Conservation (phyloP, 1,139 yeast genomes). For the Nakaseomyces delphensis region DNA sequence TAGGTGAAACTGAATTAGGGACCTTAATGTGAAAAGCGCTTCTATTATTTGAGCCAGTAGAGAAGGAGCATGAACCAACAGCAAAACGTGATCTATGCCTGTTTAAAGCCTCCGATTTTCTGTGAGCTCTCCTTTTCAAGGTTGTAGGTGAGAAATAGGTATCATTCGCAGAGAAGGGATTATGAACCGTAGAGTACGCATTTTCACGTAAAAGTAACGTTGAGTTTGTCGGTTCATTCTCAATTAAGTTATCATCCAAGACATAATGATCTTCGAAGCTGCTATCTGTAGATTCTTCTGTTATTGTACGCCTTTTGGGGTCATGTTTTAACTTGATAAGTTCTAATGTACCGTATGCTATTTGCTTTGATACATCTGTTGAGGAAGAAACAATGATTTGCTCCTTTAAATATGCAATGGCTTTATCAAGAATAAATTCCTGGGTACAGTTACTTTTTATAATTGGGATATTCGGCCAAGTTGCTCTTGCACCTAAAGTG, state of each 20-base stretch:
- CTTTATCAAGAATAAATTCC: conserved; percentile 77
- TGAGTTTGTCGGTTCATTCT: conserved; percentile 8
- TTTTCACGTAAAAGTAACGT: conserved; percentile 7
- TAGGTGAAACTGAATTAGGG: conserved; percentile 1
- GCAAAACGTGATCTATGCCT: conserved; percentile 2
- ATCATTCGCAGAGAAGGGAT: conserved; percentile 2
- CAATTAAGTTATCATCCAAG: conserved; percentile 13
- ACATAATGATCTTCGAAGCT: conserved; percentile 7
- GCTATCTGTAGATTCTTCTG: not conserved
- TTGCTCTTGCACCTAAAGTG: conserved; percentile 78
- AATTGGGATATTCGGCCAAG: conserved; percentile 85
- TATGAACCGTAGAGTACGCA: conserved; percentile 1
- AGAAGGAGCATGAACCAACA: conserved; percentile 5
- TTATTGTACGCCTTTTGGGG: not conserved
- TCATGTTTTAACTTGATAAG: not conserved
- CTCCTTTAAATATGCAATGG: conserved; percentile 61
- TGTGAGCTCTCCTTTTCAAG: conserved; percentile 6
- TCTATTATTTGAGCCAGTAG: not conserved
- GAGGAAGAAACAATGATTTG: conserved; percentile 42
- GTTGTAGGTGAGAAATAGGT: not conserved
- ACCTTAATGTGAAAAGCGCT: not conserved
- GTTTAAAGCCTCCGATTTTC: conserved; percentile 2
- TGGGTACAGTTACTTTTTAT: conserved; percentile 83
- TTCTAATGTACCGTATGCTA: conserved; percentile 1
- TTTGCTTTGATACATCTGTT: conserved; percentile 21